Evolutionary conservation across 345 rosid genomes (phyloP), one percentile per base, ranked within the genome.

Genomic region (Melastoma malabathricum): DNA sequence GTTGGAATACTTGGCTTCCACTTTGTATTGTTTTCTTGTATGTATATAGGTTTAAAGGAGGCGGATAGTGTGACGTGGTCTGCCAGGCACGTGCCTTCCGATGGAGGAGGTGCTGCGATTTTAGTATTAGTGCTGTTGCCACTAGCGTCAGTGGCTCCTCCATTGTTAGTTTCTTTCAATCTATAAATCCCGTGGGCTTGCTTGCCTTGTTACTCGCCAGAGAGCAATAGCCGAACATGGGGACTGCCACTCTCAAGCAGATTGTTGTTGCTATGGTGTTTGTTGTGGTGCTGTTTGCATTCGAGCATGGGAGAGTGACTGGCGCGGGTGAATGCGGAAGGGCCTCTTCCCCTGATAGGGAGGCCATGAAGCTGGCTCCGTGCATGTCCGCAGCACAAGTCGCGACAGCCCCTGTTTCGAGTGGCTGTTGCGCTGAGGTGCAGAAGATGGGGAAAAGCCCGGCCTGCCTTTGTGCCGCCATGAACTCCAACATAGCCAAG

Each of bases 291-390:
- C 55, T 78, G 8, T 60, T 73, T 61, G 48, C 69, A 56, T 47
- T 63, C 13, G 68, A 57, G 62, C 60, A 73, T 46, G 38, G 41
- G 59, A 38, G 50, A 15, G 95, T 72, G 20, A 43, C 76, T 54
- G 89, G 89, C 38, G 88, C 83, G 3, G 94, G 94, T 53, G 95
- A 84, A 59, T 92, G 98, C 19, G 83, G 93, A 52, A 76, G 62
- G 54, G 65, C 75, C 18, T 73, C 85, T 12, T 72, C 85, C 13
- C 96, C 95, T 0, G 95, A 92, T 49, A 76, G 47, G 46, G 95
- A 84, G 69, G 95, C 98, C 34, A 68, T 73, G 51, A 87, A 87
- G 80, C 79, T 92, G 47, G 84, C 82, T 57, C 84, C 96, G 29
- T 92, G 96, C 65, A 81, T 81, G 58, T 68, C 71, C 52, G 96